Conservation (phyloP, 495 filamentous ascomycete genomes). For the Xylaria nigripes region DNA sequence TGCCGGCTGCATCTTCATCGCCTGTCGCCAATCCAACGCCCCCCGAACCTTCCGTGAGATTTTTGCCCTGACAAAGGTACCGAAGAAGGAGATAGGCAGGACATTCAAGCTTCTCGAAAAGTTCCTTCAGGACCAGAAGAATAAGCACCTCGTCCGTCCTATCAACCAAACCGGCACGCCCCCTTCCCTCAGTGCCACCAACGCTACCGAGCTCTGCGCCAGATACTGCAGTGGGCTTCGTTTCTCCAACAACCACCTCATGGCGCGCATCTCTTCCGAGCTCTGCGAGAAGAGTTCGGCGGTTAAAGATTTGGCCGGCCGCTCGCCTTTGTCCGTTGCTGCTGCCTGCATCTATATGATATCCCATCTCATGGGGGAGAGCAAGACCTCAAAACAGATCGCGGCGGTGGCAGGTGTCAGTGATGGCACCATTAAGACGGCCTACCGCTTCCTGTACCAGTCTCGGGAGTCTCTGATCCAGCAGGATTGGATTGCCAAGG, state of each 20-base stretch:
- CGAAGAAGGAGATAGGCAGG: slow-evolving; percentile 93
- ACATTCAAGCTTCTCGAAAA: slow-evolving; percentile 90
- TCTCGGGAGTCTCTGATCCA: slow-evolving; percentile 67
- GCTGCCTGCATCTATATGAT: slow-evolving; percentile 96
- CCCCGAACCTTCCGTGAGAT: slow-evolving; percentile 90
- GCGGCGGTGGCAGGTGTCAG: slow-evolving; percentile 73
- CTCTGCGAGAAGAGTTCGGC: slow-evolving; percentile 66
- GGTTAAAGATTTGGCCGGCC: slow-evolving; percentile 74
- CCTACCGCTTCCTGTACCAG: slow-evolving; percentile 78
- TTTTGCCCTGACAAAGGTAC: slow-evolving; percentile 81
- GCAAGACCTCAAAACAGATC: slow-evolving; percentile 79
- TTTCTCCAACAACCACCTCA: slow-evolving; percentile 53
- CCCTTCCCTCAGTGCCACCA: slow-evolving; percentile 70
- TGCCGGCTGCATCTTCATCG: slow-evolving; percentile 94
- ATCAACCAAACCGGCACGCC: slow-evolving; percentile 46
- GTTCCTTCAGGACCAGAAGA: slow-evolving; percentile 57
- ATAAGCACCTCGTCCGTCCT: slow-evolving; percentile 22
- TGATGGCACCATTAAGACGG: slow-evolving; percentile 90
- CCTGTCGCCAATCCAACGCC: slow-evolving; percentile 80
- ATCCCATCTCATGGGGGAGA: slow-evolving; percentile 68
- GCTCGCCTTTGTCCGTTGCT: slow-evolving; percentile 88
- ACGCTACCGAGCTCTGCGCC: slow-evolving; percentile 73
- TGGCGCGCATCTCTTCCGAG: slow-evolving; percentile 62
- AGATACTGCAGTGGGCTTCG: slow-evolving; percentile 79
- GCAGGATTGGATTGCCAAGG: slow-evolving; percentile 59